phyloP scores from a whole-genome alignment of 176 grass and related monocot genomes.

The sorghum (Sorghum bicolor) region Sorghum_bicolor_NCBIv3 NC_012870.2:1875501-1876000 shows the following conservation, averaged over 20 bases:
- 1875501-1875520: too few relatives aligned
- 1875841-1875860: not conserved
- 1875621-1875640: not conserved
- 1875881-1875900: not conserved
- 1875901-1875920: not conserved
- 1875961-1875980: not conserved
- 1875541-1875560: not conserved
- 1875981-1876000: not conserved
- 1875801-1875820: not conserved
- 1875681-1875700: not conserved
- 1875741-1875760: not conserved
- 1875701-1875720: constrained; percentile 22
- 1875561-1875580: not conserved
- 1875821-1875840: not conserved
- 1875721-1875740: not conserved
- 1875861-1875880: constrained; percentile 14
- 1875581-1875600: not conserved
- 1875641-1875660: not conserved
- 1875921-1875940: not conserved
- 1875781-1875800: not conserved
- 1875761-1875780: not conserved
- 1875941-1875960: not conserved
- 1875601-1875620: not conserved
- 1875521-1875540: not conserved
- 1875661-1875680: not conserved